These are phyloP conservation scores for Incumbomyces lentus DNA, from an alignment of 2,329 filamentous ascomycete genomes.

Conservation along the genomic window DNA sequence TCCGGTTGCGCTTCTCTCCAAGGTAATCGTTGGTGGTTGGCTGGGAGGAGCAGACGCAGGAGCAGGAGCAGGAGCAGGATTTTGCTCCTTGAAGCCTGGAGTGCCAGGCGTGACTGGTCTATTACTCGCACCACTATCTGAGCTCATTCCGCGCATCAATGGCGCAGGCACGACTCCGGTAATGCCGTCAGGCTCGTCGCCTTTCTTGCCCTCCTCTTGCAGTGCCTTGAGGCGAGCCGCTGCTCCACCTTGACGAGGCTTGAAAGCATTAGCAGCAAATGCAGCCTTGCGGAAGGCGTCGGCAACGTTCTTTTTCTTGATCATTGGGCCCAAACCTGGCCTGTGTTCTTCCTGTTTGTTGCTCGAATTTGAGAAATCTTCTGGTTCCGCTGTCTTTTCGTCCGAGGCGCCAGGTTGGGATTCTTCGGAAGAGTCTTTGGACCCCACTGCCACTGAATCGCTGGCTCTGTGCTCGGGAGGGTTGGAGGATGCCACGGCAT, in stretches of 20 bases:
- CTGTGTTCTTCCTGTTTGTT: constrained; percentile 46
- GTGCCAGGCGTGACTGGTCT: constrained; percentile 20
- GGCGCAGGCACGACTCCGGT: constrained; percentile 79
- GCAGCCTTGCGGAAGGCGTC: constrained; percentile 72
- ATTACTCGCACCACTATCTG: constrained; percentile 28
- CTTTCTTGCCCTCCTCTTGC: constrained; percentile 37
- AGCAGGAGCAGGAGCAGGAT: constrained; percentile 22
- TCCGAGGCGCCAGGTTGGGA: constrained; percentile 11
- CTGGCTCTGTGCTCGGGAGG: constrained; percentile 1
- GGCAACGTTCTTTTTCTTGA: constrained; percentile 68
- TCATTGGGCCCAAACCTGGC: constrained; percentile 84
- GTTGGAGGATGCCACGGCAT: background rate
- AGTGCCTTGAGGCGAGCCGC: constrained; percentile 64
- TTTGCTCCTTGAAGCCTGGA: constrained; percentile 10
- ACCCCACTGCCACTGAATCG: background rate
- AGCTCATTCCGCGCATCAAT: constrained; percentile 32
- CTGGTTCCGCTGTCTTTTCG: constrained; percentile 12
- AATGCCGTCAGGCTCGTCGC: constrained; percentile 74
- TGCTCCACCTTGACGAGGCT: constrained; percentile 77
- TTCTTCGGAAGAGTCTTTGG: background rate
- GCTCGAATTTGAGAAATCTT: constrained; percentile 36
- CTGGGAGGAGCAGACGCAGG: constrained; percentile 23
- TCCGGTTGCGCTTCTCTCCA: constrained; percentile 28
- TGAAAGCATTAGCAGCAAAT: constrained; percentile 62
- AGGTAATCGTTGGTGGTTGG: constrained; percentile 28